Evolutionary conservation across 2,329 filamentous ascomycete genomes (phyloP).

Genomic region (Cercospora zeae-maydis): DNA sequence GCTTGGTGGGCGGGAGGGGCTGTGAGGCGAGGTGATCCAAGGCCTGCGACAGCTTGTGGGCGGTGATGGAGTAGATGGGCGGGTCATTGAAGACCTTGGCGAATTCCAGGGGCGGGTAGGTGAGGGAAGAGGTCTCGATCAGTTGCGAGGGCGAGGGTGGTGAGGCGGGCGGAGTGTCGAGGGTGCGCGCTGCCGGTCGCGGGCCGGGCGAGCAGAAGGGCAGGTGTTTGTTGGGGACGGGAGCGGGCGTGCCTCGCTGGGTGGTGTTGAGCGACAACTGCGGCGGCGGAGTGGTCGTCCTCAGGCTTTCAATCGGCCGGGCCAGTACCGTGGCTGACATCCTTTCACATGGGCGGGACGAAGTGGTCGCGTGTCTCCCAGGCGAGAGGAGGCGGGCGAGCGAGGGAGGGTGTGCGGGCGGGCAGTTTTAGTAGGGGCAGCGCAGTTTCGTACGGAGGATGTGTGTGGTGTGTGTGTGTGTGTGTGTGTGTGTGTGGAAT

Average conservation of each 20-base stretch:
- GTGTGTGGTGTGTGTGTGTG: neutral
- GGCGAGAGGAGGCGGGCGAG: neutral
- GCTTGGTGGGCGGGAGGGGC: conserved; percentile 76
- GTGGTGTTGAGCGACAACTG: conserved; percentile 58
- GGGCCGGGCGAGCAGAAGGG: conserved; percentile 85
- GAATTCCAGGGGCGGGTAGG: conserved; percentile 69
- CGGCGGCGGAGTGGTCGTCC: conserved; percentile 48
- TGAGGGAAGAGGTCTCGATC: conserved; percentile 62
- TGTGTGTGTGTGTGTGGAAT: neutral
- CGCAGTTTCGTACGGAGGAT: too few species aligned
- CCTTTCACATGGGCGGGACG: conserved; percentile 17
- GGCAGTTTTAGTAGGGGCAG: neutral
- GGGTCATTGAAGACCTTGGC: conserved; percentile 54
- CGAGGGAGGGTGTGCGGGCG: neutral
- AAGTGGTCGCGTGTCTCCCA: neutral
- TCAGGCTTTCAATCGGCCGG: conserved; percentile 32
- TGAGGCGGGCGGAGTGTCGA: conserved; percentile 53
- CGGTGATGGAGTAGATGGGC: conserved; percentile 69
- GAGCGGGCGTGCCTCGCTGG: conserved; percentile 55
- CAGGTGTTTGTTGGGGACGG: conserved; percentile 81
- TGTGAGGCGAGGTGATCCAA: conserved; percentile 73
- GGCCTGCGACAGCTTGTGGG: conserved; percentile 65
- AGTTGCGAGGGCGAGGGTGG: conserved; percentile 57
- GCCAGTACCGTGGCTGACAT: conserved; percentile 42
- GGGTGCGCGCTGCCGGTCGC: conserved; percentile 48